Conservation (phyloP, 1,284 basidiomycete species). For the Fereydounia khargensis region DNA sequence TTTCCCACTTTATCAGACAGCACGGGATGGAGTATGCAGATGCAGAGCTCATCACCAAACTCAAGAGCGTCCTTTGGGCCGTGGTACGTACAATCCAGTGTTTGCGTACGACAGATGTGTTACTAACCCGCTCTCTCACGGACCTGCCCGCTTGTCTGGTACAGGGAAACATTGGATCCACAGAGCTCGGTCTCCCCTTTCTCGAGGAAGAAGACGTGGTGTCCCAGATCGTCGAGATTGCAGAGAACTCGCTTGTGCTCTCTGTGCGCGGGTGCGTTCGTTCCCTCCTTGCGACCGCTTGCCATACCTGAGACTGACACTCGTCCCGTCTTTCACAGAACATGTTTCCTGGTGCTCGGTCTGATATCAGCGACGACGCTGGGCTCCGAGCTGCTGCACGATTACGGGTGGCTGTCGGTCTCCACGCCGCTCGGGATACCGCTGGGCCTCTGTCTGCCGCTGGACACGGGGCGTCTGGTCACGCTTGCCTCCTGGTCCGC, state of each 20-base stretch:
- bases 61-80: constrained; percentile 96
- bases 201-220: constrained; percentile 92
- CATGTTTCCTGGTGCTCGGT: constrained; percentile 92
- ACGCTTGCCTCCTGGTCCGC: too few species aligned
- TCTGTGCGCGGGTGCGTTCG: constrained; percentile 82
- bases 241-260: constrained; percentile 80
- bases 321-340: constrained; percentile 60
- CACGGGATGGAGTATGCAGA: constrained; percentile 84
- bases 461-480: constrained; percentile 75
- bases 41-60: constrained; percentile 74
- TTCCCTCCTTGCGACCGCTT: background rate
- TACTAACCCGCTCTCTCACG: too few species aligned
- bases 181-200: constrained; percentile 84
- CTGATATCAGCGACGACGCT: constrained; percentile 72
- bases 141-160: background rate
- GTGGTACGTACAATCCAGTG: constrained; percentile 75
- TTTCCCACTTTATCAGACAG: constrained; percentile 82
- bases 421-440: constrained; percentile 80
- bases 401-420: constrained; percentile 77
- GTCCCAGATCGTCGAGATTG: constrained; percentile 82
- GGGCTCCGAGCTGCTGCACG: constrained; percentile 79
- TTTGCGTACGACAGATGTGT: background rate
- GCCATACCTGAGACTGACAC: background rate
- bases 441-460: constrained; percentile 84
- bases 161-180: constrained; percentile 86